Evolutionary conservation across 331 rosid species (phyloP), one percentile per base, ranked within the genome.

Genomic region (Malus hybrid): DNA sequence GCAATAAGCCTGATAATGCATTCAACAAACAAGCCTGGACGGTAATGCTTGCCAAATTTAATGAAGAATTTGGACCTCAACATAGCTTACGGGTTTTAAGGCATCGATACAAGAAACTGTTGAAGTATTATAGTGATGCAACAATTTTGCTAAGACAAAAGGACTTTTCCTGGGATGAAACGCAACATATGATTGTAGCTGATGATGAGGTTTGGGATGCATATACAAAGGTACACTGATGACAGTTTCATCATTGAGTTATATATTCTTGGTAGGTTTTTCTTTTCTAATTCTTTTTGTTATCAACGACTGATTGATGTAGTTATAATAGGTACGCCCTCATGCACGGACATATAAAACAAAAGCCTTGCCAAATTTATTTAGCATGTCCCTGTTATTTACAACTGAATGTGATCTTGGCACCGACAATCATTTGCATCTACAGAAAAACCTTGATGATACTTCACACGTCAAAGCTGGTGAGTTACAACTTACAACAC

Each of bases 121-220:
- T 80, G 79, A 87, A 91, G 73, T 89, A 85, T 70, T 89, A 83
- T 80, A 64, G 74, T 14, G 97, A 89, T 54, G 77, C 86, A 64
- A 87, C 77, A 36, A 36, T 68, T 74, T 81, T 91, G 79, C 69
- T 89, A 32, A 84, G 79, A 74, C 84, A 86, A 62, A 77, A 77
- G 60, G 94, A 88, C 36, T 87, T 91, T 86, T 87, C 76, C 28
- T 91, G 91, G 97, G 83, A 86, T 86, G 92, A 85, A 87, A 76
- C 77, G 52, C 86, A 67, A 22, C 88, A 67, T 78, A 89, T 86
- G 86, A 70, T 87, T 63, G 78, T 69, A 12, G 97, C 94, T 64
- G 92, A 87, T 80, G 88, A 87, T 75, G 80, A 69, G 70, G 81
- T 80, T 70, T 91, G 97, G 97, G 82, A 87, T 79, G 85, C 89